A percentile compares a stretch with the other conserved stretches of the same genome.
phyloP scores from a whole-genome alignment of 768 basidiomycete species.

The Suillus variegatus region DNA sequence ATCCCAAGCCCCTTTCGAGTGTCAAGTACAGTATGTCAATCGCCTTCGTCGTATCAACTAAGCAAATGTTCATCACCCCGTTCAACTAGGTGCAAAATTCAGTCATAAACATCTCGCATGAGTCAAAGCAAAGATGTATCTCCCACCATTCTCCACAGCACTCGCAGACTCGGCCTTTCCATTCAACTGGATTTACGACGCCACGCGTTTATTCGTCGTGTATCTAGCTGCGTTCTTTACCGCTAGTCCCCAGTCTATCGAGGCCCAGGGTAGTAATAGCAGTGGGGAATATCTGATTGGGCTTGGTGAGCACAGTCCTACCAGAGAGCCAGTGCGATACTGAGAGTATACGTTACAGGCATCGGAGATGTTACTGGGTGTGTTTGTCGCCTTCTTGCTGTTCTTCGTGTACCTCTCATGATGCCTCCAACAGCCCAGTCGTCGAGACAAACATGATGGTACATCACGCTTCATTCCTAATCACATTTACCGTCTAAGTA shows the following conservation, averaged over 20 bases:
- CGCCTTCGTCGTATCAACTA: neutral
- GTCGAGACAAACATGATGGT: constrained; percentile 88
- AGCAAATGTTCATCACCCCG: neutral
- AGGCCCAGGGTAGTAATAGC: constrained; percentile 9
- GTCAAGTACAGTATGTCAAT: neutral
- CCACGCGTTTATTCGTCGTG: constrained; percentile 41
- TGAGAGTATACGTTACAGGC: constrained; percentile 37
- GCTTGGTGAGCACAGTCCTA: constrained; percentile 14
- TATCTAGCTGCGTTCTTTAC: constrained; percentile 47
- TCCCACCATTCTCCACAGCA: constrained; percentile 21
- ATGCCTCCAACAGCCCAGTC: constrained; percentile 50
- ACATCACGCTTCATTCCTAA: constrained; percentile 14
- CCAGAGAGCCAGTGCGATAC: neutral
- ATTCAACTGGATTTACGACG: constrained; percentile 31
- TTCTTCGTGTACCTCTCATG: neutral
- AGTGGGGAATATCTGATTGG: constrained; percentile 24
- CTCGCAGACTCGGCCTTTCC: constrained; percentile 18
- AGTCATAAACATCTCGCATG: neutral
- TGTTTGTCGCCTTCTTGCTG: constrained; percentile 10
- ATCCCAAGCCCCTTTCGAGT: neutral
- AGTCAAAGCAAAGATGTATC: constrained; percentile 17
- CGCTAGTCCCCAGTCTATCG: constrained; percentile 28
- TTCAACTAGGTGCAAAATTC: neutral
- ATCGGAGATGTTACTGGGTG: constrained; percentile 79
- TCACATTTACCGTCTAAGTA: neutral